Percentiles rank a stretch among this genome's conserved stretches.
phyloP scores from a whole-genome alignment of 345 rosid genomes.

The Citrus sp. region DNA sequence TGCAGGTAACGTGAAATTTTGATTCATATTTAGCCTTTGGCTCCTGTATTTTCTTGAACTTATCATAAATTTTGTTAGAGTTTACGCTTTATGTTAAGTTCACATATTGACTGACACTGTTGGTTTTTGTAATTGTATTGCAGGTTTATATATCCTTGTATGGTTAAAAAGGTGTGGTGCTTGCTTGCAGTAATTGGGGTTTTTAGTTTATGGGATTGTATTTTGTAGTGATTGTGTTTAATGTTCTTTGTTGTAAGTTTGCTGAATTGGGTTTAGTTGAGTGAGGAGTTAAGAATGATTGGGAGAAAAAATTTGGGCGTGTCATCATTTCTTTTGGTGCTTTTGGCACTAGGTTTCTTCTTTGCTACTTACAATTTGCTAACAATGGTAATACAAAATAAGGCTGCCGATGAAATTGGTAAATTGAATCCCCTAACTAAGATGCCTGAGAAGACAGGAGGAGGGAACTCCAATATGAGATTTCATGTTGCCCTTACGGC shows the following conservation, averaged over 20 bases:
- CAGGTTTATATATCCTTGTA: constrained; percentile 19
- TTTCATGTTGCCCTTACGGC: constrained; percentile 75
- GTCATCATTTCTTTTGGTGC: constrained; percentile 47
- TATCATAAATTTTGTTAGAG: neutral
- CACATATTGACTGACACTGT: neutral
- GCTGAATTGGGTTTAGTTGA: constrained; percentile 10
- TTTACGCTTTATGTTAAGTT: neutral
- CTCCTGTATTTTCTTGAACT: constrained; percentile 6
- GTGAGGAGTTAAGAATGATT: constrained; percentile 24
- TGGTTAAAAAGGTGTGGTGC: neutral
- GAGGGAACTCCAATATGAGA: constrained; percentile 19
- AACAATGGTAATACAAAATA: constrained; percentile 33
- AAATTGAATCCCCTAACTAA: constrained; percentile 24
- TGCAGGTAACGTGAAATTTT: neutral
- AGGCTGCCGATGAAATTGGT: constrained; percentile 18
- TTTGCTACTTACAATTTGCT: constrained; percentile 58
- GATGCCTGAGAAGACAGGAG: constrained; percentile 18
- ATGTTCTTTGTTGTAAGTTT: constrained; percentile 6
- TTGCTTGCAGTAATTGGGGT: constrained; percentile 7
- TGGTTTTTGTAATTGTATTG: constrained; percentile 16
- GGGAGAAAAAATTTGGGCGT: constrained; percentile 43
- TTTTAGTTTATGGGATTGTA: neutral
- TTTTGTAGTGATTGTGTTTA: neutral
- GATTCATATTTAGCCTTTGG: constrained; percentile 5
- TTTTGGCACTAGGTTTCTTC: constrained; percentile 47